A percentile compares a stretch with the other conserved stretches of the same genome.
Evolutionary conservation across 2,329 filamentous ascomycete genomes (phyloP).

Genomic region (Phaeomoniella chlamydospora): DNA sequence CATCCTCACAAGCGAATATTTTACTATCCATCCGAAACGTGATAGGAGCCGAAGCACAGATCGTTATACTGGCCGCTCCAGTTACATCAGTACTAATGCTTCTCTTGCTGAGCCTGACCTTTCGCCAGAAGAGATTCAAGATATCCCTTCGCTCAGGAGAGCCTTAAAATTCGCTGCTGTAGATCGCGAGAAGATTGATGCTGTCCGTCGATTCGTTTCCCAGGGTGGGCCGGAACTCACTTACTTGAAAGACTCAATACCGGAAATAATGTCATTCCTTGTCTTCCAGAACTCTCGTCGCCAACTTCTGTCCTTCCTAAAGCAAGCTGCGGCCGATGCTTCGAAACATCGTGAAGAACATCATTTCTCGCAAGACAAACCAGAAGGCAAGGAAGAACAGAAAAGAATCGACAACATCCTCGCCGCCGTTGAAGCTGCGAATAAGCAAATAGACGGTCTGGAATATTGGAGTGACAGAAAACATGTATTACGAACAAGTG

Average conservation of each 20-base stretch:
- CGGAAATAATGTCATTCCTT: conserved; percentile 72
- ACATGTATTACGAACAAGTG: conserved; percentile 10
- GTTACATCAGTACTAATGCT: conserved; percentile 19
- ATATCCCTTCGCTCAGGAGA: conserved; percentile 55
- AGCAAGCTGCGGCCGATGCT: conserved; percentile 44
- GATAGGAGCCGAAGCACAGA: conserved; percentile 27
- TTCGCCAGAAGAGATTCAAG: conserved; percentile 38
- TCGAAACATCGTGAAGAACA: conserved; percentile 34
- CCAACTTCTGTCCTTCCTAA: conserved; percentile 58
- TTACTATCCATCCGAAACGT: conserved; percentile 52
- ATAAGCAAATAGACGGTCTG: conserved; percentile 64
- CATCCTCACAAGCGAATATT: conserved; percentile 63
- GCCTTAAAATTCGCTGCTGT: conserved; percentile 58
- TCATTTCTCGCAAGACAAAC: conserved; percentile 18
- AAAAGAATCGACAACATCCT: conserved; percentile 53
- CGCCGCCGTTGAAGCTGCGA: conserved; percentile 59
- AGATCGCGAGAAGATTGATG: conserved; percentile 82
- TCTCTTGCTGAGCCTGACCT: conserved; percentile 28
- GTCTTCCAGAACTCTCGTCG: conserved; percentile 80
- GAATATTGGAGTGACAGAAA: conserved; percentile 73
- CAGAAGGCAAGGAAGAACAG: conserved; percentile 28
- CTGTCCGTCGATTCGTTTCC: conserved; percentile 66
- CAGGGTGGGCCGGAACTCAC: conserved; percentile 61
- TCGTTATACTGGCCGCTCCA: conserved; percentile 14
- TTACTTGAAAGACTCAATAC: conserved; percentile 64